A percentile compares a stretch with the other conserved stretches of the same genome.
Conservation (phyloP, 2,329 filamentous ascomycete genomes). For the Emmonsia crescens region DNA sequence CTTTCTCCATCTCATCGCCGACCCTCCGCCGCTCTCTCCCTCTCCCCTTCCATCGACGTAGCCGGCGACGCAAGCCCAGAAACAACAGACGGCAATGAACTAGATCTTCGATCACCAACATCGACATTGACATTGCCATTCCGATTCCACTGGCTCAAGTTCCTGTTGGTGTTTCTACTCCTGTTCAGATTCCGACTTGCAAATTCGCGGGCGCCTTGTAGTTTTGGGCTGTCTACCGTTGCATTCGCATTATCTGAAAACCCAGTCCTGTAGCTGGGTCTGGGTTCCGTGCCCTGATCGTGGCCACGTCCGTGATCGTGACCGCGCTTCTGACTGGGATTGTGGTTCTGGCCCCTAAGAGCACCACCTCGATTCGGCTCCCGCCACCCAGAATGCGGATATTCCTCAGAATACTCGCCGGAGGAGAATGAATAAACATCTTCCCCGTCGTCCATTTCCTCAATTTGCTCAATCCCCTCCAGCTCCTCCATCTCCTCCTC, state of each 20-base stretch:
- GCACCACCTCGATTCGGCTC: neutral
- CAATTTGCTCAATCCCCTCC: neutral
- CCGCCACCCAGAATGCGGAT: neutral
- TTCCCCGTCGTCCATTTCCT: neutral
- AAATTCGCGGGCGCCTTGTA: neutral
- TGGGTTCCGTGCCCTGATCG: neutral
- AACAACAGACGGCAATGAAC: slow-evolving; percentile 25
- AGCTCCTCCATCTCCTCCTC: neutral
- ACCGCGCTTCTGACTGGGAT: neutral
- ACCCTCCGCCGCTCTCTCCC: neutral
- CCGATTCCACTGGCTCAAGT: neutral
- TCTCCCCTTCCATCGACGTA: slow-evolving; percentile 17
- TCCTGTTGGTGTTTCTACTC: neutral
- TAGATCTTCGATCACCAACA: slow-evolving; percentile 13
- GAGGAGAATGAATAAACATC: neutral
- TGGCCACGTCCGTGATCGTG: neutral
- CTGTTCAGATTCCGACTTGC: neutral
- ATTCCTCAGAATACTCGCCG: neutral
- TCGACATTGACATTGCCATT: neutral
- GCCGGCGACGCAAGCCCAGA: slow-evolving; percentile 29
- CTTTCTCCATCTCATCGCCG: neutral
- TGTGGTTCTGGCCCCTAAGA: neutral
- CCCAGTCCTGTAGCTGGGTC: too few species aligned
- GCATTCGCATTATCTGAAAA: neutral
- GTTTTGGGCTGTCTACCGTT: neutral